Conservation (phyloP, 2,329 filamentous ascomycete species). For the Nannizziopsis barbatae region DNA sequence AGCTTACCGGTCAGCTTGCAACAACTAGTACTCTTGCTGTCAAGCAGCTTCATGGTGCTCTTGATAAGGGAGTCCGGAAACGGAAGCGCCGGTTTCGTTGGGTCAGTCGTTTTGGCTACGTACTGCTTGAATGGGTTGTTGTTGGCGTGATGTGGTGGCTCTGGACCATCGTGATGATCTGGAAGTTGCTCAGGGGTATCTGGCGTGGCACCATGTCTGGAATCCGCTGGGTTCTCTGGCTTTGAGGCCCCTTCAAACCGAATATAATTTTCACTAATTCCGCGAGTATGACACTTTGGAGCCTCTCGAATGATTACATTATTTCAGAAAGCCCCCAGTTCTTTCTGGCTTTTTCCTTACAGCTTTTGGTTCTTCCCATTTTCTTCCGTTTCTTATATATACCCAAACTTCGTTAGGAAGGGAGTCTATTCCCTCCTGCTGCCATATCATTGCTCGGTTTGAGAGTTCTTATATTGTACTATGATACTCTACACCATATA, state of each 20-base stretch:
- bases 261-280: neutral
- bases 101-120: constrained; percentile 65
- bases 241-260: constrained; percentile 36
- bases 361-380: neutral
- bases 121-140: constrained; percentile 74
- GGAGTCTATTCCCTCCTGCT: no score
- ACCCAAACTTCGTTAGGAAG: neutral
- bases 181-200: constrained; percentile 53
- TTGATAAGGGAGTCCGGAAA: constrained; percentile 58
- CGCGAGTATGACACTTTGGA: neutral
- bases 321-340: neutral
- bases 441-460: no score
- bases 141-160: constrained; percentile 89
- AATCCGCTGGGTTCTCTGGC: constrained; percentile 74
- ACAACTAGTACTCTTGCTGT: constrained; percentile 66
- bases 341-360: neutral
- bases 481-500: no score
- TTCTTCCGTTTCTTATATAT: neutral
- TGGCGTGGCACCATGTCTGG: constrained; percentile 49
- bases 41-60: constrained; percentile 67
- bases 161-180: constrained; percentile 76
- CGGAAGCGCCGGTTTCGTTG: constrained; percentile 64
- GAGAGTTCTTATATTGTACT: no score
- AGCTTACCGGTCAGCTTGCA: constrained; percentile 62
- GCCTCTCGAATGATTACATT: neutral